These are phyloP conservation scores for Hyaloscypha hepaticicola DNA, from an alignment of 495 filamentous ascomycete genomes.

Conservation along the genomic window DNA sequence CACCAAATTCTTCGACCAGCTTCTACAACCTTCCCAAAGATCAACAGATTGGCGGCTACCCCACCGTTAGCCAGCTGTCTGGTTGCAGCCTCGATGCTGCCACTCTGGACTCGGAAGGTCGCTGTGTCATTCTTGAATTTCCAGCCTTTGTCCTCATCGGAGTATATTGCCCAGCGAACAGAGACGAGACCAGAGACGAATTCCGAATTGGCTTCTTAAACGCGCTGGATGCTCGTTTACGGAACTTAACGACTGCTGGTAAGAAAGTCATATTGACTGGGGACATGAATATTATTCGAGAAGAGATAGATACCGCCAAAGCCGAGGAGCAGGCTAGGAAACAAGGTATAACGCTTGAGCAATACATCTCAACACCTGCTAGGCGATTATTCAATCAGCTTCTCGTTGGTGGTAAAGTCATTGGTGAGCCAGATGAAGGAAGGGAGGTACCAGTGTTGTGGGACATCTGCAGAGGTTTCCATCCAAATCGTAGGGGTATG, in stretches of 20 bases:
- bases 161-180: slow-evolving; percentile 83
- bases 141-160: slow-evolving; percentile 92
- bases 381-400: slow-evolving; percentile 84
- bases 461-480: slow-evolving; percentile 84
- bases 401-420: slow-evolving; percentile 67
- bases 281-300: slow-evolving; percentile 84
- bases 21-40: slow-evolving; percentile 75
- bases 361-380: slow-evolving; percentile 73
- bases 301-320: slow-evolving; percentile 71
- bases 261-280: slow-evolving; percentile 84
- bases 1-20: slow-evolving; percentile 69
- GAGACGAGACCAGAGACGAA: slow-evolving; percentile 78
- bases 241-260: slow-evolving; percentile 77
- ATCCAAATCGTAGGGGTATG: slow-evolving; percentile 80
- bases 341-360: slow-evolving; percentile 59
- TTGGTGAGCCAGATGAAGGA: slow-evolving; percentile 66
- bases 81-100: slow-evolving; percentile 61
- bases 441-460: slow-evolving; percentile 74
- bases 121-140: slow-evolving; percentile 91
- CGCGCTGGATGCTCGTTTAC: slow-evolving; percentile 75
- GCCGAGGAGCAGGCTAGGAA: slow-evolving; percentile 69
- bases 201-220: slow-evolving; percentile 81
- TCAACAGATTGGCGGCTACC: slow-evolving; percentile 93
- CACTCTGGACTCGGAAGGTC: slow-evolving; percentile 84
- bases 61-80: slow-evolving; percentile 61